A percentile compares a stretch with the other conserved stretches of the same genome.
Evolutionary conservation across 1,284 basidiomycete genomes (phyloP).

Genomic region (Cutaneotrichosporon arboriforme): DNA sequence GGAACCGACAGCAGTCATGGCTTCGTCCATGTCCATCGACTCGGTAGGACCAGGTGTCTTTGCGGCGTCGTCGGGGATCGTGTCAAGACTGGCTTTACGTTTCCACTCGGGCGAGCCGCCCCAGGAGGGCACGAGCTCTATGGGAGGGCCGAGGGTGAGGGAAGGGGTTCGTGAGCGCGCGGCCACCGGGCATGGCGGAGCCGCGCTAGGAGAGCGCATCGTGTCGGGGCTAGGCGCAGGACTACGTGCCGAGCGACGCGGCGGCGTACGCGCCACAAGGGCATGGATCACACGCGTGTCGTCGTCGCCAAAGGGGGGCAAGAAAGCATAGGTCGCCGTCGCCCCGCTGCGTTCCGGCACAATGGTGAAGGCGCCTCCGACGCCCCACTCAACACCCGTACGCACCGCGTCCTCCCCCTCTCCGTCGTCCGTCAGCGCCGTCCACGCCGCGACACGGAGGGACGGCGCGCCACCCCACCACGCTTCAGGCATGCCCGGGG

Average conservation of each 20-base stretch:
- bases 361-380: not conserved
- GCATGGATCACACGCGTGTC: not conserved
- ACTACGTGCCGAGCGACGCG: not conserved
- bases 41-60: too few relatives aligned
- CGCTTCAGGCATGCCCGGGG: constrained; percentile 1
- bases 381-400: not conserved
- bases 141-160: too few relatives aligned
- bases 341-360: not conserved
- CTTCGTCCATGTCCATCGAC: too few relatives aligned
- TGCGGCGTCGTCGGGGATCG: too few relatives aligned
- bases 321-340: not conserved
- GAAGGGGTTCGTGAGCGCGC: too few relatives aligned
- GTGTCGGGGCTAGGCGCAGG: not conserved
- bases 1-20: too few relatives aligned
- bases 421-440: not conserved
- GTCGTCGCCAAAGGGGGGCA: not conserved
- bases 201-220: too few relatives aligned
- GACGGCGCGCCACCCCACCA: constrained; percentile 2
- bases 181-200: too few relatives aligned
- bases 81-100: too few relatives aligned
- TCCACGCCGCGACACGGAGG: not conserved
- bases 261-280: not conserved
- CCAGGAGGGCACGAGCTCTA: too few relatives aligned
- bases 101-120: too few relatives aligned
- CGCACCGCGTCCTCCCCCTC: not conserved